phyloP scores from a whole-genome alignment of 2,329 filamentous ascomycete genomes.

The Sporothrix dimorphospora region DNA sequence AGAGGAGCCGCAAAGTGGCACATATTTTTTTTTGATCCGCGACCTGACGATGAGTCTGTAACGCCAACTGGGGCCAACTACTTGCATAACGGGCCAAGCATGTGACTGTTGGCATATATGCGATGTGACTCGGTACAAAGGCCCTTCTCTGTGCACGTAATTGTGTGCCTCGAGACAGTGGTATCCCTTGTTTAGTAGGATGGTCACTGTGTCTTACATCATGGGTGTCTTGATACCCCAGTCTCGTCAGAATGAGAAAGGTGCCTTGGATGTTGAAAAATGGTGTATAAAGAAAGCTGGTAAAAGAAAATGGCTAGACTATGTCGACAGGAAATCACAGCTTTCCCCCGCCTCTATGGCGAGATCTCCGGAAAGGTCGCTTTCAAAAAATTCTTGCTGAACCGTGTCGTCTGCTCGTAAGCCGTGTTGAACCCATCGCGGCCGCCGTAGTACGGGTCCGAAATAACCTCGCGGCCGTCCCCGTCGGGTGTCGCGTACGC shows the following conservation, averaged over 20 bases:
- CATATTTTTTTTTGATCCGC: not conserved
- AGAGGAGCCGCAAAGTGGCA: not conserved
- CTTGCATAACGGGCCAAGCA: not conserved
- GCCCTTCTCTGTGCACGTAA: not conserved
- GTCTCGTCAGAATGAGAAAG: no score
- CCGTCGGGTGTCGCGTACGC: constrained; percentile 70
- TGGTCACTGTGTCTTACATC: no score
- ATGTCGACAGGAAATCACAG: not conserved
- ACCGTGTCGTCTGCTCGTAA: constrained; percentile 81
- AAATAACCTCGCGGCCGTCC: constrained; percentile 71
- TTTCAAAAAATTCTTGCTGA: constrained; percentile 74
- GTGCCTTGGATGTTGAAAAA: no score
- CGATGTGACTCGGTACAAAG: not conserved
- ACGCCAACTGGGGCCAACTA: not conserved
- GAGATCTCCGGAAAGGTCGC: constrained; percentile 53
- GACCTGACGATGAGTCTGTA: not conserved
- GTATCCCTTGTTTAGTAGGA: not conserved
- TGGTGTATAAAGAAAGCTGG: not conserved
- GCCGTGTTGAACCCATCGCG: constrained; percentile 78
- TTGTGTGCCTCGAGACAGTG: not conserved
- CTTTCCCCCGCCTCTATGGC: not conserved
- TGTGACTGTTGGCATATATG: not conserved
- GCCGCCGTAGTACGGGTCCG: constrained; percentile 93
- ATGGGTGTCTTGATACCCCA: no score
- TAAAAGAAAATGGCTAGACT: not conserved